Percentiles rank a stretch among this genome's conserved stretches.
These are phyloP conservation scores for Straminergon stramineum DNA, from an alignment of 225 moss, liverwort and hornwort species.

Conservation along the genomic window DNA sequence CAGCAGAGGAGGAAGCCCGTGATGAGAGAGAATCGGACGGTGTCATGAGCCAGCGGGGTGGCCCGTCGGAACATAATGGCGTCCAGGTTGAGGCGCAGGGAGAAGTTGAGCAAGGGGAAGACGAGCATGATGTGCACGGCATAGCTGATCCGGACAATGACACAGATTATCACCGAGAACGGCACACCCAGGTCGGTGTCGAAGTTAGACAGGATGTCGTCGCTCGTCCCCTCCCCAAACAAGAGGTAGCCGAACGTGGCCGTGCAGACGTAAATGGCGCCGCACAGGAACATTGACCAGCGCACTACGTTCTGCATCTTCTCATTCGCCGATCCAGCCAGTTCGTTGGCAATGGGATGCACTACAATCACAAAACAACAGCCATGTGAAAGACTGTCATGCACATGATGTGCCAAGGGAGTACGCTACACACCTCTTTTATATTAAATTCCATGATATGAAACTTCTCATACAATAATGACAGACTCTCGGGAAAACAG, in stretches of 20 bases:
- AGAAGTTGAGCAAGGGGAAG: constrained; percentile 79
- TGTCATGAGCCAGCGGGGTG: constrained; percentile 43
- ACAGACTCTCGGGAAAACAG: not conserved
- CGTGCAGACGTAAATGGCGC: constrained; percentile 59
- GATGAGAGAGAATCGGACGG: constrained; percentile 49
- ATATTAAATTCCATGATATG: not conserved
- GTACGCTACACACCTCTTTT: not conserved
- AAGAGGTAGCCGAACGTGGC: constrained; percentile 84
- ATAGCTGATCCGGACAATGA: constrained; percentile 70
- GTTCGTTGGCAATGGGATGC: constrained; percentile 92
- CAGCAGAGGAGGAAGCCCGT: constrained; percentile 45
- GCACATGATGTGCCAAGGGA: not conserved
- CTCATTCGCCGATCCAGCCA: constrained; percentile 31
- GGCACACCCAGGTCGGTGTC: constrained; percentile 79
- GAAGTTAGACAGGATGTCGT: constrained; percentile 86
- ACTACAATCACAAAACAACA: constrained; percentile 24
- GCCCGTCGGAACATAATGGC: constrained; percentile 64
- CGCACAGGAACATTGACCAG: constrained; percentile 61
- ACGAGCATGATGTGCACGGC: constrained; percentile 92
- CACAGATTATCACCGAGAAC: constrained; percentile 41
- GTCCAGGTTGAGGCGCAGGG: constrained; percentile 81
- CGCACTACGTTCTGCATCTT: constrained; percentile 56
- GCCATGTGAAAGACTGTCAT: not conserved
- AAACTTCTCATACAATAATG: not conserved
- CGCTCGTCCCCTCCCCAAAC: constrained; percentile 66